phyloP scores from a whole-genome alignment of 2,329 filamentous ascomycete species.

The Colletotrichum sp. region DNA sequence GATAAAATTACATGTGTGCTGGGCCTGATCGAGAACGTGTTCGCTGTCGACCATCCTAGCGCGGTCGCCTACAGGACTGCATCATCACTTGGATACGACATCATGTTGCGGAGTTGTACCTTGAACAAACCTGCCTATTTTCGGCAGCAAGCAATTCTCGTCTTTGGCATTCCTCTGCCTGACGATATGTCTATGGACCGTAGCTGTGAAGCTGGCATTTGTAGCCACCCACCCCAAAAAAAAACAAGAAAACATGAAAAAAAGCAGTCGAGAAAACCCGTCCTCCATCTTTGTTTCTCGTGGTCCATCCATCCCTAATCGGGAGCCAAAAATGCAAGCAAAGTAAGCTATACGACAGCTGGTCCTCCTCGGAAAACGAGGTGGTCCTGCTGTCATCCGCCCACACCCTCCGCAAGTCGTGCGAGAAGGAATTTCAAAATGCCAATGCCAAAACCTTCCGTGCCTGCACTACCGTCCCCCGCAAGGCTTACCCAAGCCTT shows the following conservation, averaged over 20 bases:
- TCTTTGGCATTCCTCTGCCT: background rate
- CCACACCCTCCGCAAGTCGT: background rate
- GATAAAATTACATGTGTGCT: background rate
- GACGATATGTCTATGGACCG: background rate
- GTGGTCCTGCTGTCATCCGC: background rate
- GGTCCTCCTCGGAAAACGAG: background rate
- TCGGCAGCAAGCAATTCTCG: background rate
- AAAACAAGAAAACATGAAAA: background rate
- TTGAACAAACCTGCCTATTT: background rate
- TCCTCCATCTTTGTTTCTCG: background rate
- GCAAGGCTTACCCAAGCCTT: background rate
- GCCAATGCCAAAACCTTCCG: background rate
- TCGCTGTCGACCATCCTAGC: background rate
- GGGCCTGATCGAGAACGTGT: background rate
- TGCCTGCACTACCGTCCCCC: background rate
- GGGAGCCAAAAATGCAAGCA: background rate
- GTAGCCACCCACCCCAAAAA: background rate
- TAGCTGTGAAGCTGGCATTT: constrained; percentile 4
- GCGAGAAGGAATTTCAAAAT: background rate
- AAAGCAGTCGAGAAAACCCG: background rate
- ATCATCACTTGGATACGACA: background rate
- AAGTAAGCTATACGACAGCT: background rate
- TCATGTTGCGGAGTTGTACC: background rate
- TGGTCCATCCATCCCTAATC: background rate
- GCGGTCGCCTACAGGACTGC: background rate